A percentile compares a stretch with the other conserved stretches of the same genome.
Conservation (phyloP, 2,329 filamentous ascomycete genomes). For the Neopestalotiopsis sp. region DNA sequence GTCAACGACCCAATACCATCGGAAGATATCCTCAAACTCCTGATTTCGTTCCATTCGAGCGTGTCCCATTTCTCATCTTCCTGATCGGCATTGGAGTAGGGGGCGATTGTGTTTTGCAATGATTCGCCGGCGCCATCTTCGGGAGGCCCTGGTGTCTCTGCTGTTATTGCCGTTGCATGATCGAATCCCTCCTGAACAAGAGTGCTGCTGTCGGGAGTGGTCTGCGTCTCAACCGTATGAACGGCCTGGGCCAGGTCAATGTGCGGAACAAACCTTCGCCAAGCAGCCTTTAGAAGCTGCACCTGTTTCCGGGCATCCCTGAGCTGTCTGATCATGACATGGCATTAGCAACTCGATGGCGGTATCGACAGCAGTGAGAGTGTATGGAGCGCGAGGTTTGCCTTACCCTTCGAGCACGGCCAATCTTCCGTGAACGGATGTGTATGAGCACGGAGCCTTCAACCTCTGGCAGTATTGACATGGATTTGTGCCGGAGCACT, state of each 20-base stretch:
- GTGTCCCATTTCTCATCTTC: not conserved
- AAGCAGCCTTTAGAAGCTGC: not conserved
- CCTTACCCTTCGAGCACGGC: not conserved
- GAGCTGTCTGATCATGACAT: not conserved
- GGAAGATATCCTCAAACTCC: slow-evolving; percentile 19
- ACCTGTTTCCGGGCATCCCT: not conserved
- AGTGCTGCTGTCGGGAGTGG: not conserved
- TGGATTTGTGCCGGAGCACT: not conserved
- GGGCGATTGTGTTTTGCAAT: not conserved
- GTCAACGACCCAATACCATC: slow-evolving; percentile 44
- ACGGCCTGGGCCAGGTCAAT: not conserved
- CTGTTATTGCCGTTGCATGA: not conserved
- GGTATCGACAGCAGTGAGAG: not conserved
- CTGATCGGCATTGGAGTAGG: not conserved
- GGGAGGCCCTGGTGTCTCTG: not conserved
- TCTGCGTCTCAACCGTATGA: not conserved
- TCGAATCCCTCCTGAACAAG: not conserved
- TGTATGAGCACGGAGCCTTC: not conserved
- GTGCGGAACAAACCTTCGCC: not conserved
- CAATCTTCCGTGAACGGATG: not conserved
- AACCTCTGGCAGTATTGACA: slow-evolving; percentile 4
- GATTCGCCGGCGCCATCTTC: not conserved
- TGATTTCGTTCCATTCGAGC: slow-evolving; percentile 31
- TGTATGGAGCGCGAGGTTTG: not conserved
- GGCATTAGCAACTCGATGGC: not conserved